A percentile compares a stretch with the other conserved stretches of the same genome.
These are phyloP conservation scores for Arthrobotrys megalospora DNA, from an alignment of 2,329 filamentous ascomycete species.

Conservation along the genomic window DNA sequence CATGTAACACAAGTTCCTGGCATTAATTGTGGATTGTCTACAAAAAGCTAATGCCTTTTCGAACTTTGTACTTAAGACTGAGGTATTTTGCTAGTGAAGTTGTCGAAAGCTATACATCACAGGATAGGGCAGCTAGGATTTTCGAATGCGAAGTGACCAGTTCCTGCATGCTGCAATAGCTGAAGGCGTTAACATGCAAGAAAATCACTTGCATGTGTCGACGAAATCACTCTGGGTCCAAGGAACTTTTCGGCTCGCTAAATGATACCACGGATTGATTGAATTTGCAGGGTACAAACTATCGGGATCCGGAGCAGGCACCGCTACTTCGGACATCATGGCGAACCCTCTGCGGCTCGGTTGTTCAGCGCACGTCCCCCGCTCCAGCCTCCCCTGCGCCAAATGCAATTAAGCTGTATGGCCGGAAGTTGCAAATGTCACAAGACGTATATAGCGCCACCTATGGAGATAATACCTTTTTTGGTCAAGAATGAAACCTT, in stretches of 20 bases:
- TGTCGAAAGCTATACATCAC: not conserved
- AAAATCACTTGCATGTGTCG: constrained; percentile 19
- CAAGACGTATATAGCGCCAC: constrained; percentile 33
- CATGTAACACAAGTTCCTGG: constrained; percentile 7
- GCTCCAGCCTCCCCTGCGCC: constrained; percentile 22
- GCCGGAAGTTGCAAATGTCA: constrained; percentile 9
- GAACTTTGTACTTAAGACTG: constrained; percentile 1
- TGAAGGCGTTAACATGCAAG: not conserved
- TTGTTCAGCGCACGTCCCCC: constrained; percentile 35
- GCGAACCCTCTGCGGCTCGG: constrained; percentile 33
- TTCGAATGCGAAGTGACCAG: constrained; percentile 5
- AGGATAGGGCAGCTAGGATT: not conserved
- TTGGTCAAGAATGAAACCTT: constrained; percentile 16
- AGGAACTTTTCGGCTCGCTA: constrained; percentile 40
- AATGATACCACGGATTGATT: constrained; percentile 32
- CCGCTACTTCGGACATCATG: constrained; percentile 49
- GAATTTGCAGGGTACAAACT: constrained; percentile 3
- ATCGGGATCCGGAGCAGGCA: constrained; percentile 45
- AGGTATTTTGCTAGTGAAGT: not conserved
- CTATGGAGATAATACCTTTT: constrained; percentile 25
- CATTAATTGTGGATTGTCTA: constrained; percentile 1
- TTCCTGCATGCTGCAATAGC: constrained; percentile 25
- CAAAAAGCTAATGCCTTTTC: constrained; percentile 11
- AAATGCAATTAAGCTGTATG: constrained; percentile 1
- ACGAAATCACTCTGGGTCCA: not conserved